These are phyloP conservation scores for Penicillium thymicola DNA, from an alignment of 2,329 filamentous ascomycete genomes.

Conservation along the genomic window DNA sequence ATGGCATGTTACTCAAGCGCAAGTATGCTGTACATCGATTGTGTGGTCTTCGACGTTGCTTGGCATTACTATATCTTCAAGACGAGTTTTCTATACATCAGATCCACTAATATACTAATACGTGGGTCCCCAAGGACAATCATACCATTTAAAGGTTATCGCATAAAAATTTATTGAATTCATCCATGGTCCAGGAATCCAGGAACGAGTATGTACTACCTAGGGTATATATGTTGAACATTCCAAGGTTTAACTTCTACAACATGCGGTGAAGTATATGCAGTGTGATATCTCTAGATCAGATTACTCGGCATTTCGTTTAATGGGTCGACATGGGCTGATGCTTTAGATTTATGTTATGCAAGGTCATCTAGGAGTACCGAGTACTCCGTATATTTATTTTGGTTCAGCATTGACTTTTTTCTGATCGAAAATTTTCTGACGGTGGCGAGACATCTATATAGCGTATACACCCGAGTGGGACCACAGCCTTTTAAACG, in stretches of 20 bases:
- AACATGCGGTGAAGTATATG: background rate
- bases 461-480: constrained; percentile 1
- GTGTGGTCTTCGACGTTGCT: background rate
- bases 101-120: background rate
- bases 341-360: background rate
- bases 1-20: background rate
- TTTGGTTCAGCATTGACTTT: background rate
- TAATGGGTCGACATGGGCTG: background rate
- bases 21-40: background rate
- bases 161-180: background rate
- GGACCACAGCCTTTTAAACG: background rate
- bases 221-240: too few species aligned
- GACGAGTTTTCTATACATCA: background rate
- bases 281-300: background rate
- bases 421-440: background rate
- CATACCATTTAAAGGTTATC: background rate
- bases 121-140: background rate
- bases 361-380: background rate
- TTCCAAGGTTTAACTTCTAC: background rate
- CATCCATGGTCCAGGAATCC: background rate
- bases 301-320: background rate
- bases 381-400: background rate
- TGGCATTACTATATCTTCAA: background rate
- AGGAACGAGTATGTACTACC: background rate
- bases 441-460: constrained; percentile 6